Base-by-base conservation (phyloP, 495 filamentous ascomycete genomes). In the Aspergillus asperescens region DNA sequence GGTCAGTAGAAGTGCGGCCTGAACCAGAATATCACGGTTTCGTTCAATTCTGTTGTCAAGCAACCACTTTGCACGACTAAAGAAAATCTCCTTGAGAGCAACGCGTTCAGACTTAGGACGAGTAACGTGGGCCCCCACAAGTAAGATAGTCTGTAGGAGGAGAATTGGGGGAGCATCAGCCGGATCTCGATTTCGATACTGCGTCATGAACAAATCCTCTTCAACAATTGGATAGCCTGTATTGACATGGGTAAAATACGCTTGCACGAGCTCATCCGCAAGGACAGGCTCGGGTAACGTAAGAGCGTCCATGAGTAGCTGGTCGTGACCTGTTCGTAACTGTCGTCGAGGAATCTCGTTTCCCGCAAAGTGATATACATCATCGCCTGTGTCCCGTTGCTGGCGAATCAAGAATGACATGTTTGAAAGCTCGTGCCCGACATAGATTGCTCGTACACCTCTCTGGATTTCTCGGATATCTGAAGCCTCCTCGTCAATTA, bases 371-470 rank as follows among this genome's bases (percentile, higher is more conserved):
- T 76, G 73, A 39, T 74, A 74, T 25, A 74, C 72, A 56, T 72
- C 65, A 40, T 75, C 71, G 51, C 72, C 73, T 40, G 66, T 66
- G 20, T 73, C 65, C 27, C 73, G 70, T 49, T 75, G 70, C 53
- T 76, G 74, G 47, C 72, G 70, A 37, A 78, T 74, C 52, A 78
- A 57, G 42, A 74, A 76, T n/a, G 73, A 75, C 68, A 78, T 73
- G 42, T 78, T 78, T 4, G 75, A 78, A 27, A 70, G 68, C 50
- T 74, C 71, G 58, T 74, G 75, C 10, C 75, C 75, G 8, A 78
- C 70, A 41, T 76, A 78, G 27, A 76, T 74, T 13, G 71, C 73
- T 25, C 73, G 69, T 23, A 76, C 73, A 12, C 71, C 73, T 44
- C 71, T 55, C 50, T 73, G 71, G 8, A 76, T 76, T 46, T 74